Evolutionary conservation across 139 green algal genomes (phyloP).

Genomic region (Chlorella sorokiniana): DNA sequence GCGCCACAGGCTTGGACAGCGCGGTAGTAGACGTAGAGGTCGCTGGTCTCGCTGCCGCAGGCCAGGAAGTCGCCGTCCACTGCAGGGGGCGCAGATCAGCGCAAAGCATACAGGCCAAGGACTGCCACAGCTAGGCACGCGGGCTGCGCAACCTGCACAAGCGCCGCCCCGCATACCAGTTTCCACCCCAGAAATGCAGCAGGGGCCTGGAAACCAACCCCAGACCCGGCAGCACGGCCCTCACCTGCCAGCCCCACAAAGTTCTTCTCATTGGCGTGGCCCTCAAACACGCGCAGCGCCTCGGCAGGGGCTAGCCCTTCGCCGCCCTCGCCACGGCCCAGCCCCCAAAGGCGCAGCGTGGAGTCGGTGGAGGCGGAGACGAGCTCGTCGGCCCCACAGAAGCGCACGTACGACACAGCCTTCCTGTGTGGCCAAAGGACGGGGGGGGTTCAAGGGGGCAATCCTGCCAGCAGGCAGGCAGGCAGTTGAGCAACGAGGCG

Average conservation of each 20-base stretch:
- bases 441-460: too few relatives aligned
- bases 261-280: constrained; percentile 93
- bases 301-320: not conserved
- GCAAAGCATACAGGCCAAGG: too few relatives aligned
- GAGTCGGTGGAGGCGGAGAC: constrained; percentile 90
- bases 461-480: not conserved
- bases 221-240: not conserved
- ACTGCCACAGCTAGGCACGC: too few relatives aligned
- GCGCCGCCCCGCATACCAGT: too few relatives aligned
- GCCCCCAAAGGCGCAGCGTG: constrained; percentile 77
- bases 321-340: not conserved
- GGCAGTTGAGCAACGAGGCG: not conserved
- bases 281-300: constrained; percentile 61
- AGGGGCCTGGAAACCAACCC: not conserved
- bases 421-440: constrained; percentile 51
- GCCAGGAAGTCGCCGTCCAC: constrained; percentile 81
- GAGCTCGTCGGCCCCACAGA: constrained; percentile 64
- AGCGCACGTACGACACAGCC: constrained; percentile 94
- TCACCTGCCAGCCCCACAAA: constrained; percentile 88
- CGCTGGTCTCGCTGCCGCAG: constrained; percentile 82
- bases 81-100: not conserved
- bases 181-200: not conserved
- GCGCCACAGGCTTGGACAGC: constrained; percentile 56
- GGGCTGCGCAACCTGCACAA: too few relatives aligned
- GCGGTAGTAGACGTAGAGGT: constrained; percentile 79